phyloP scores from a whole-genome alignment of 177 flowering plant species.

The Vitis hybrid region DNA sequence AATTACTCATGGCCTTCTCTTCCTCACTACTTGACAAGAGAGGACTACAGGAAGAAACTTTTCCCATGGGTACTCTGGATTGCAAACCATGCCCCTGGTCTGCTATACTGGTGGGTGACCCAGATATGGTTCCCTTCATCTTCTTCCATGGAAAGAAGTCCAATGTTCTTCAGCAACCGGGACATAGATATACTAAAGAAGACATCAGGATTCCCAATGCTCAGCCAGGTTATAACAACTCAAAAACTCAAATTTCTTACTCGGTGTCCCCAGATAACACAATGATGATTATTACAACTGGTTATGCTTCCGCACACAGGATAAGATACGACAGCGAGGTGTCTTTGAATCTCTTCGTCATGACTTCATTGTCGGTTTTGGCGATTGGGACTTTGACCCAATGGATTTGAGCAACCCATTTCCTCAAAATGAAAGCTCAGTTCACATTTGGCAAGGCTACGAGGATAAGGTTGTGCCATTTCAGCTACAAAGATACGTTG shows the following conservation, averaged over 20 bases:
- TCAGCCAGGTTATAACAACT: slow-evolving; percentile 13
- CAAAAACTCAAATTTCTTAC: neutral
- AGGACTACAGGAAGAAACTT: slow-evolving; percentile 25
- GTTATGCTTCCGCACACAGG: slow-evolving; percentile 11
- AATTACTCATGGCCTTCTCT: slow-evolving; percentile 55
- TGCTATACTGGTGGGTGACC: slow-evolving; percentile 45
- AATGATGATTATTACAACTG: neutral
- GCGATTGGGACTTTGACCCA: slow-evolving; percentile 42
- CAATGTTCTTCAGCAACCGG: slow-evolving; percentile 28
- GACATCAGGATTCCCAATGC: slow-evolving; percentile 31
- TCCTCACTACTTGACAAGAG: slow-evolving; percentile 25
- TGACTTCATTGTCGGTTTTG: slow-evolving; percentile 25
- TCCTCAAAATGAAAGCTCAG: slow-evolving; percentile 18
- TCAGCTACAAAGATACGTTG: slow-evolving; percentile 28
- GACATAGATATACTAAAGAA: slow-evolving; percentile 36
- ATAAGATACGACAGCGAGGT: slow-evolving; percentile 16
- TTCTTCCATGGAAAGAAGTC: slow-evolving; percentile 26
- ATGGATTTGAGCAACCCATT: slow-evolving; percentile 29
- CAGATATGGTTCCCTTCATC: slow-evolving; percentile 36
- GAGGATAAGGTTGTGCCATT: slow-evolving; percentile 41
- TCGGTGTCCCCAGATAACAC: neutral
- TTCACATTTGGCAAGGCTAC: slow-evolving; percentile 43
- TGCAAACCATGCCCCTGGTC: slow-evolving; percentile 31
- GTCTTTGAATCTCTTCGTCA: slow-evolving; percentile 23
- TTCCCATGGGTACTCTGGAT: slow-evolving; percentile 16